Base-by-base conservation (phyloP, 345 rosid species). In the Moricandia moricandioides region DNA sequence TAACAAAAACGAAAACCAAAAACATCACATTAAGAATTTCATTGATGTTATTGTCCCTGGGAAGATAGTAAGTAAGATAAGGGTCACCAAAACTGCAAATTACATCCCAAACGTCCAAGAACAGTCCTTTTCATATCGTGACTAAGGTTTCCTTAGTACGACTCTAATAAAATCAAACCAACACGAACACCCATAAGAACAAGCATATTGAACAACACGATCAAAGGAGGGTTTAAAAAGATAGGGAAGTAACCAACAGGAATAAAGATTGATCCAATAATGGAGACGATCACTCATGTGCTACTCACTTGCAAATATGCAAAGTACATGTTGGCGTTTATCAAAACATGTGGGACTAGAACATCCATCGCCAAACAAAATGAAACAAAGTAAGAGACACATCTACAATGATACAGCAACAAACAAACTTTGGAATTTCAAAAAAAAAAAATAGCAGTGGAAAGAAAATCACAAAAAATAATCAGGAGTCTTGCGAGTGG, bases 401-500 rank as follows among this genome's bases (percentile, higher is more conserved):
- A 71, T 71, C 80, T 65, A 77, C 72, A 77, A 77, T 57, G 72
- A 77, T 31, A 77, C 72, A 71, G 62, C 76, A 77, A 65, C 77
- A 77, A 77, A 71, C 71, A 65, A 26, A 71, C 72, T 64, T 49
- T 17, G 14, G 18, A 64, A 61, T n/a, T 30, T 1, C 24, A 7
- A 31, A 29, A 10, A 67, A 1, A 39, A 70, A 39, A 29, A 29
- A 12, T 30, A 0, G 69, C 65, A 66, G 69, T 67, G 68, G 68
- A 10, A 35, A 37, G 67, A 45, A 61, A 73, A 69, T 79, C 79
- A 79, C 79, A 79, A 74, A 64, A 79, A 80, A 75, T 80, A 80
- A 75, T 80, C 83, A 58, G 83, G 83, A 3, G 83, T 80, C 70
- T 71, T 75, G 65, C 83, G 83, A 2, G 77, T 75, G 70, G 80